Evolutionary conservation across 176 grass and related monocot species (phyloP), one percentile per base, ranked within the genome.

Genomic region (Oryza officinalis): DNA sequence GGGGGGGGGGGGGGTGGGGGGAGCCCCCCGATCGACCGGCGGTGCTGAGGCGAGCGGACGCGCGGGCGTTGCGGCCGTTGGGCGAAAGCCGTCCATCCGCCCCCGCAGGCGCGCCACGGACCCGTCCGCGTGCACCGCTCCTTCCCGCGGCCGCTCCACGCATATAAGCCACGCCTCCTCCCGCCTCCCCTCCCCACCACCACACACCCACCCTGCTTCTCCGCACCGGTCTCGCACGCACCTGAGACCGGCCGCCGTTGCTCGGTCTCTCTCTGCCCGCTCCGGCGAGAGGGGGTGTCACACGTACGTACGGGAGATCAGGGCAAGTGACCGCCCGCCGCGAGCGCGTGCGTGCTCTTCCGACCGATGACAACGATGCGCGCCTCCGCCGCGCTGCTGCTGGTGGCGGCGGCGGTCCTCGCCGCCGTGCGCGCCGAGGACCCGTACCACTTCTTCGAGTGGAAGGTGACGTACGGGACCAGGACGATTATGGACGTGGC

Each of bases 391-490:
- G 81, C 81, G 26, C 65, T 67, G 67, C 40, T 90, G 28, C 31
- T 83, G 23, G 80, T 79, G 80, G 37, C 70, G 67, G 65, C 23
- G 76, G 86, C 75, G 69, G 84, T 90, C 25, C 80, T 59, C 40
- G 85, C 84, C 75, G 80, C 25, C 45, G 94, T 72, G 43, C 71
- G n/a, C 47, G 87, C 90, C 18, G 96, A 98, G 86, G 96, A 98
- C 79, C 96, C 96, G 10, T 98, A 98, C 80, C 79, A 87, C 15
- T 98, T 87, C 79, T 93, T 95, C 85, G 85, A 86, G 27, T 95
- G 96, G 93, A 95, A 93, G 63, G 93, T 98, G 63, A 90, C 90
- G 6, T 98, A 92, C 67, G 96, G 96, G 72, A 98, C 87, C 17
- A 90, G 75, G 78, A 63, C 89, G 27, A 88, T 88, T 2, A 22